These are phyloP conservation scores for Linum tenue DNA, from an alignment of 345 rosid species.

Conservation along the genomic window DNA sequence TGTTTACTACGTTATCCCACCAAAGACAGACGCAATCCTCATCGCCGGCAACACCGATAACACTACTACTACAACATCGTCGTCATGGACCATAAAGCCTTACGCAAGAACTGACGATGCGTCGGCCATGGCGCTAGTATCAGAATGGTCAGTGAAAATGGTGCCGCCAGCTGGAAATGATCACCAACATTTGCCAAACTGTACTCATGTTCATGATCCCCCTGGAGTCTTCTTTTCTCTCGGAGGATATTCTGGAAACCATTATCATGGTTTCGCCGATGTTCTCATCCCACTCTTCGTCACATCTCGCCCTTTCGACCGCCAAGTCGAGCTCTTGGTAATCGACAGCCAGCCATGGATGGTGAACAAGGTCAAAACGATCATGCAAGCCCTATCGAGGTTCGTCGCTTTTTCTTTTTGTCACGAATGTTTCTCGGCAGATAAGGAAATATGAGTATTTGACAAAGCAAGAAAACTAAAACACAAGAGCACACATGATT, in stretches of 20 bases:
- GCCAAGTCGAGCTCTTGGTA: constrained; percentile 57
- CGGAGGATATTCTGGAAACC: constrained; percentile 67
- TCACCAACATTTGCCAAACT: constrained; percentile 12
- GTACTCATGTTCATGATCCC: constrained; percentile 35
- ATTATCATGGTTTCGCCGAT: constrained; percentile 74
- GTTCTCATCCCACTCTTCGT: constrained; percentile 50
- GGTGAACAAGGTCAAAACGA: constrained; percentile 38
- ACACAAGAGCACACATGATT: too few relatives aligned
- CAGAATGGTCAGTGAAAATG: constrained; percentile 52
- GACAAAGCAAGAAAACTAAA: too few relatives aligned
- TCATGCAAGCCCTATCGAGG: constrained; percentile 37
- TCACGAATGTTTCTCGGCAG: too few relatives aligned
- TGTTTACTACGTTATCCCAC: neutral
- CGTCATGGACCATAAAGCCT: constrained; percentile 38
- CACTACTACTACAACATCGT: neutral
- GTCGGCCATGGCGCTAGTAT: constrained; percentile 36
- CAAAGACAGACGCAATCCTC: neutral
- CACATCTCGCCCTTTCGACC: constrained; percentile 43
- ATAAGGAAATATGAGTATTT: too few relatives aligned
- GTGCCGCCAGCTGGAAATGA: neutral
- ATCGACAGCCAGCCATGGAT: constrained; percentile 35
- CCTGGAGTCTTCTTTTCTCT: constrained; percentile 61
- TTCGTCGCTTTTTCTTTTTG: constrained; percentile 11
- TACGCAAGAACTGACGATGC: constrained; percentile 57
- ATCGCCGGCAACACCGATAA: too few relatives aligned